phyloP scores from a whole-genome alignment of 2,329 filamentous ascomycete genomes.

The Hyphodiscus sp. region DNA sequence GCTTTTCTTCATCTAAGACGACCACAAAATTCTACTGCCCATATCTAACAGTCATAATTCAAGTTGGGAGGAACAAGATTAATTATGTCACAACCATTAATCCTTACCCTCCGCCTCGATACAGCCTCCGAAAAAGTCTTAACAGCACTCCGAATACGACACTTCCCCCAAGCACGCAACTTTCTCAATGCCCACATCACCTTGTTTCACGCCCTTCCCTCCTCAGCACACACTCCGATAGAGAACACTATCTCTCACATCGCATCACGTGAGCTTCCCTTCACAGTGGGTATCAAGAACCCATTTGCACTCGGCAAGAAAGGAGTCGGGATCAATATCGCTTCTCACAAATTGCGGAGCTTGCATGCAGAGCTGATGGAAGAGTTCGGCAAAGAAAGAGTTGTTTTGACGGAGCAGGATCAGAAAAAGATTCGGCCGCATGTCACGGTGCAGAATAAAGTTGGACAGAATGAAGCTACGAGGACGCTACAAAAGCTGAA shows the following conservation, averaged over 20 bases:
- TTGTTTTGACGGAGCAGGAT: conserved; percentile 7
- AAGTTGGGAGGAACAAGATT: no score
- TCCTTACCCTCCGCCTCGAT: conserved; percentile 8
- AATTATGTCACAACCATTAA: conserved; percentile 6
- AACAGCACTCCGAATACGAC: conserved; percentile 1
- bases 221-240: not conserved
- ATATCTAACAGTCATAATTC: no score
- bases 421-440: not conserved
- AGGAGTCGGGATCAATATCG: conserved; percentile 2
- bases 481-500: conserved; percentile 1
- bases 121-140: conserved; percentile 2
- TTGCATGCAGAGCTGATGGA: not conserved
- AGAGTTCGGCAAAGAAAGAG: not conserved
- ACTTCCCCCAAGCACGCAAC: conserved; percentile 2
- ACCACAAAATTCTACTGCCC: no score
- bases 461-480: conserved; percentile 3
- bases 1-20: no score
- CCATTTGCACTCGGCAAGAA: conserved; percentile 3
- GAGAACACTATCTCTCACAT: not conserved
- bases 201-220: conserved; percentile 7
- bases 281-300: conserved; percentile 4
- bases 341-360: not conserved
- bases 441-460: conserved; percentile 10
- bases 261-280: not conserved
- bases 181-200: conserved; percentile 8